Base-by-base conservation (phyloP, 1,284 basidiomycete species). In the Boletus sp. region DNA sequence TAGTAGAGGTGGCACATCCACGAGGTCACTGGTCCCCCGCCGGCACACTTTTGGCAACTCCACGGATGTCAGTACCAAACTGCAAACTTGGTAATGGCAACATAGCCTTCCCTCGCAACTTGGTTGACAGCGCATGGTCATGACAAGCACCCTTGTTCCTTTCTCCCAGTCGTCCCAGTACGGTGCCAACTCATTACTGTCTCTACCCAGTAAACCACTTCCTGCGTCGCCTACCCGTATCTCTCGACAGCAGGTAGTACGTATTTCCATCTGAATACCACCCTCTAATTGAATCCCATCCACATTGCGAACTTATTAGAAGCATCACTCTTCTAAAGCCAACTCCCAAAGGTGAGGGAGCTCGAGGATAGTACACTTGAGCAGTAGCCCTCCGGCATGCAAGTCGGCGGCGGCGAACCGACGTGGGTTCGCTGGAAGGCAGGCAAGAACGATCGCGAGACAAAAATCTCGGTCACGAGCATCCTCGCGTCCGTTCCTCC, bases 81-180 rank as follows among this genome's bases (percentile, higher is more conserved):
- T n/a, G n/a, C n/a, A n/a, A n/a, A n/a, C n/a, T n/a, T n/a, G n/a
- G n/a, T n/a, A n/a, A n/a, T n/a, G n/a, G n/a, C n/a, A n/a, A n/a
- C n/a, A n/a, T n/a, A n/a, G n/a, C n/a, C n/a, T n/a, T n/a, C n/a
- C n/a, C n/a, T n/a, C n/a, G n/a, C n/a, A n/a, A n/a, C n/a, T n/a
- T n/a, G n/a, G n/a, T n/a, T n/a, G n/a, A n/a, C n/a, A n/a, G n/a
- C n/a, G n/a, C n/a, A n/a, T n/a, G n/a, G n/a, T n/a, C n/a, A n/a
- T n/a, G n/a, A 33, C 50, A 17, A 59, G 32, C 26, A 78, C 76
- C 44, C 71, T 69, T 17, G 67, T 73, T 20, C 72, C 70, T 1
- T 60, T 56, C 51, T 79, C 76, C 83, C 83, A 85, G 44, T 80
- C 77, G 52, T 84, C 83, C 76, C 79, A 84, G 48, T 78, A 83